Conservation (phyloP, 2,329 filamentous ascomycete genomes). For the Diaporthe citrichinensis region DNA sequence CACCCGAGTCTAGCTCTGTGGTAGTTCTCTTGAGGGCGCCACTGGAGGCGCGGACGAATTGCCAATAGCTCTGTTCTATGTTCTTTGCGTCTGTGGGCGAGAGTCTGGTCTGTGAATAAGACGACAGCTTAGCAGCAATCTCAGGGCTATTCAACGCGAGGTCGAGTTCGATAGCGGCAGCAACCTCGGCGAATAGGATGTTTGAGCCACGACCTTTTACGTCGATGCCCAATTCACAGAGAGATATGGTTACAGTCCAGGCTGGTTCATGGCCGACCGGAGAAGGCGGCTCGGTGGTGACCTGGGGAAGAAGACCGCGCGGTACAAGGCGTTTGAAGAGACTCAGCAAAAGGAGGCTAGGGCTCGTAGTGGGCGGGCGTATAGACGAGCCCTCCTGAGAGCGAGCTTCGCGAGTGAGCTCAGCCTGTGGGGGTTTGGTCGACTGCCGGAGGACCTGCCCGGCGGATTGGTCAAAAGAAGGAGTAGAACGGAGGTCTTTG, state of each 20-base stretch:
- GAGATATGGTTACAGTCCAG: conserved; percentile 26
- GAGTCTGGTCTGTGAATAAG: neutral
- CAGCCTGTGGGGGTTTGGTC: neutral
- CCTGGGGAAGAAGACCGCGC: conserved; percentile 24
- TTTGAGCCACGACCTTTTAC: neutral
- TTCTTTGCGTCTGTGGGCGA: neutral
- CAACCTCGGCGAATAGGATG: conserved; percentile 10
- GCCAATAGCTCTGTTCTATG: conserved; percentile 23
- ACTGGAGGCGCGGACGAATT: neutral
- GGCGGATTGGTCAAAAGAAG: neutral
- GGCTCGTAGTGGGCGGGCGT: neutral
- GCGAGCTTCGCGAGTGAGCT: neutral
- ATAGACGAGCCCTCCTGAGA: neutral
- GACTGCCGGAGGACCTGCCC: neutral
- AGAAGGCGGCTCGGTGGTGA: neutral
- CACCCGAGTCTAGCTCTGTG: neutral
- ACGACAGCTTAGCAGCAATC: neutral
- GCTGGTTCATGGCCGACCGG: too few relatives aligned
- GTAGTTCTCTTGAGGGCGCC: neutral
- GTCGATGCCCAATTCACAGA: conserved; percentile 16
- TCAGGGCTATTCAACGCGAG: conserved; percentile 5
- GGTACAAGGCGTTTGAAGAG: neutral
- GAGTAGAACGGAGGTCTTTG: neutral
- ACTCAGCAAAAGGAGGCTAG: neutral
- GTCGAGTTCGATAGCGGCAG: conserved; percentile 26